Evolutionary conservation across 163 green algal species (phyloP), one percentile per base, ranked within the genome.

Genomic region (Chlamydomonas reinhardtii): DNA sequence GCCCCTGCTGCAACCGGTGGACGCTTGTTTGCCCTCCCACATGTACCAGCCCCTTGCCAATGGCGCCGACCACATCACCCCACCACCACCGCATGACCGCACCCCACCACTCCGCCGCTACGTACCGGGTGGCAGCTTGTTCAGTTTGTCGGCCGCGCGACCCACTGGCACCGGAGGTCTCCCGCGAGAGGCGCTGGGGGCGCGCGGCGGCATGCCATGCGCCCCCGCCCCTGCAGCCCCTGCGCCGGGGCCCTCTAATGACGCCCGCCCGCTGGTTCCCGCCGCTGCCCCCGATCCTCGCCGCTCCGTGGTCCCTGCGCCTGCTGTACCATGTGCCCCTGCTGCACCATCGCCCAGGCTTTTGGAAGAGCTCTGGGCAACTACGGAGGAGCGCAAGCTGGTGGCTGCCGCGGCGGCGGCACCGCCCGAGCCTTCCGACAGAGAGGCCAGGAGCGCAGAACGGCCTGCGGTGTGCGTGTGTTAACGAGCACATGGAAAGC

Each of bases 41-140:
- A n/a, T n/a, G n/a, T n/a, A n/a, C n/a, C n/a, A n/a, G n/a, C n/a
- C n/a, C n/a, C n/a, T n/a, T n/a, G n/a, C n/a, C n/a, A n/a, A n/a
- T n/a, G n/a, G n/a, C n/a, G n/a, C n/a, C n/a, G n/a, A n/a, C n/a
- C n/a, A n/a, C n/a, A n/a, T n/a, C n/a, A n/a, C n/a, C n/a, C n/a
- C n/a, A n/a, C n/a, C n/a, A n/a, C n/a, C n/a, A n/a, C n/a, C n/a
- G n/a, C n/a, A n/a, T n/a, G n/a, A n/a, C n/a, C n/a, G n/a, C n/a
- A n/a, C n/a, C n/a, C n/a, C n/a, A n/a, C n/a, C n/a, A n/a, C n/a
- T n/a, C n/a, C n/a, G n/a, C n/a, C n/a, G n/a, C 39, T 8, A 8
- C 39, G 39, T 48, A 85, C 79, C 79, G 34, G 79, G 79, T 5
- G 79, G 79, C 19, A 85, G 69, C 32, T 72, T 85, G 32, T 72